Conservation (phyloP, 1,284 basidiomycete species). For the Ganoderma multipileum region DNA sequence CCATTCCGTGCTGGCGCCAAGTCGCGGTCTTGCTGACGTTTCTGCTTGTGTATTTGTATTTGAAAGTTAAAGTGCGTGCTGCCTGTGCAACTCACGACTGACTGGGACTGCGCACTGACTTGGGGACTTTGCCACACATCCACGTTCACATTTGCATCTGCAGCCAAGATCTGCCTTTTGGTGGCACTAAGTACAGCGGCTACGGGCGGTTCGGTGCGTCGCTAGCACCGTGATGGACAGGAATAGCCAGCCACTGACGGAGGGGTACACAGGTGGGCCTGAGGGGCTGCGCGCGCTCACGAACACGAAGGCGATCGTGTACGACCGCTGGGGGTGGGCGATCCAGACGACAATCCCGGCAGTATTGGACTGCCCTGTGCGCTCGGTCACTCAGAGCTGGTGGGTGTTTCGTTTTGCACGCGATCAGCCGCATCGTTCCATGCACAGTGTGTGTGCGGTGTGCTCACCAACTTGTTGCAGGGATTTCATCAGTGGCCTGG, state of each 20-base stretch:
- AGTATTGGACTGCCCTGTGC: conserved; percentile 87
- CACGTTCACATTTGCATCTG: conserved; percentile 14
- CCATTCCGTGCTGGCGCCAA: background rate
- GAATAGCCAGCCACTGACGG: conserved; percentile 3
- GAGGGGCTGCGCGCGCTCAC: conserved; percentile 91
- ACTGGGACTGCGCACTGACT: conserved; percentile 11
- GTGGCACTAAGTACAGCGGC: conserved; percentile 88
- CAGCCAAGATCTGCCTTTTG: conserved; percentile 95
- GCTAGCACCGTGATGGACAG: conserved; percentile 19
- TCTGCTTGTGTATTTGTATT: conserved; percentile 12
- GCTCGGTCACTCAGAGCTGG: conserved; percentile 82
- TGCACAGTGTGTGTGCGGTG: conserved; percentile 16
- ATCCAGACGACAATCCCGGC: conserved; percentile 89
- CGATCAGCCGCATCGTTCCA: conserved; percentile 16
- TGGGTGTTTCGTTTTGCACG: conserved; percentile 54
- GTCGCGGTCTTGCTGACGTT: conserved; percentile 4
- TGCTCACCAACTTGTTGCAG: conserved; percentile 46
- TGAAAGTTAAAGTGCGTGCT: conserved; percentile 65
- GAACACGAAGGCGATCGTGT: conserved; percentile 86
- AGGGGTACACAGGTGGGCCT: conserved; percentile 69
- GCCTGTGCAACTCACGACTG: background rate
- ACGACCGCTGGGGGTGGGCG: conserved; percentile 84
- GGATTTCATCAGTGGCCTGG: conserved; percentile 80
- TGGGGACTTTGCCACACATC: background rate
- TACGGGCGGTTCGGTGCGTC: conserved; percentile 86